Percentiles rank a stretch among this genome's conserved stretches.
These are phyloP conservation scores for Scheffersomyces stambukii DNA, from an alignment of 1,139 yeast genomes.

Conservation along the genomic window DNA sequence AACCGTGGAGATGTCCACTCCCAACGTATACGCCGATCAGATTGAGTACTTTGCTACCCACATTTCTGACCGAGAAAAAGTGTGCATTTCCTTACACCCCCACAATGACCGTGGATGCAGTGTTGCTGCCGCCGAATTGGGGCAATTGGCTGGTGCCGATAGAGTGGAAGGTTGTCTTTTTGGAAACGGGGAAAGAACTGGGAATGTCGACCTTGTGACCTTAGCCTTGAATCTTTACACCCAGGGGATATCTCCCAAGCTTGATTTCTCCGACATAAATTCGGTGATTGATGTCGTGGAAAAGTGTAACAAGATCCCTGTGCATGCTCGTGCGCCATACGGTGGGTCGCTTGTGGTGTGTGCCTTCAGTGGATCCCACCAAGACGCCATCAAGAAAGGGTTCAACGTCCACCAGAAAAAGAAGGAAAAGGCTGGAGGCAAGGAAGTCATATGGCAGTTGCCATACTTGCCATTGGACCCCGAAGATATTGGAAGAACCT, in stretches of 20 bases:
- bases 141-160: constrained; percentile 93
- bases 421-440: constrained; percentile 22
- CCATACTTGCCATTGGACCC: constrained; percentile 98
- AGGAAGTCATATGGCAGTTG: constrained; percentile 61
- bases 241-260: constrained; percentile 81
- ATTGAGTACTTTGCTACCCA: constrained; percentile 82
- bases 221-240: constrained; percentile 91
- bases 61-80: constrained; percentile 77
- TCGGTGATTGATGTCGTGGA: constrained; percentile 84
- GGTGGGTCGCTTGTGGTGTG: constrained; percentile 96
- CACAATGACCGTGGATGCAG: constrained; percentile 98
- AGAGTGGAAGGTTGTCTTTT: constrained; percentile 96
- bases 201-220: constrained; percentile 93
- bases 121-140: constrained; percentile 95
- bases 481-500: constrained; percentile 90
- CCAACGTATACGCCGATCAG: constrained; percentile 95
- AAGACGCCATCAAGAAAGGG: constrained; percentile 97
- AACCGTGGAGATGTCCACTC: constrained; percentile 94
- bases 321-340: constrained; percentile 90
- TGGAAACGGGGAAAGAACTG: constrained; percentile 98
- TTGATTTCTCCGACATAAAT: constrained; percentile 83
- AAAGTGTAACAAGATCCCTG: constrained; percentile 92
- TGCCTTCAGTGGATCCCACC: constrained; percentile 96
- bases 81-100: constrained; percentile 87
- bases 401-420: constrained; percentile 50